phyloP scores from a whole-genome alignment of 1,284 basidiomycete species.

The Moesziomyces sp. region DNA sequence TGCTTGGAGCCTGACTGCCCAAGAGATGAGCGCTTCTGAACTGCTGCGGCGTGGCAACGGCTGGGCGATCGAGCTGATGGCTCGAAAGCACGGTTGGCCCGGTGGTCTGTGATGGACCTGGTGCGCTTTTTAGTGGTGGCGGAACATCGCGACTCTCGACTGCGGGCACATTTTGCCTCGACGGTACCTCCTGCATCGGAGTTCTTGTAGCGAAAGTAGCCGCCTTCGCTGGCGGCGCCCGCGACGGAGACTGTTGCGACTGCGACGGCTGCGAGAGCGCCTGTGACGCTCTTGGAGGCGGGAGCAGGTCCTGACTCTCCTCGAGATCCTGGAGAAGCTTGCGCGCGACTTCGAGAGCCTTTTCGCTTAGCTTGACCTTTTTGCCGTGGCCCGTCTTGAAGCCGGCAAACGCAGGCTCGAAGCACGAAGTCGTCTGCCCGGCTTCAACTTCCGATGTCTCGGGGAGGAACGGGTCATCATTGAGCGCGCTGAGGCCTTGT shows the following conservation, averaged over 20 bases:
- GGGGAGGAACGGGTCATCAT: not conserved
- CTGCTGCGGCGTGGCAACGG: conserved; percentile 20
- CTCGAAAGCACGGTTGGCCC: conserved; percentile 1
- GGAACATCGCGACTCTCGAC: not conserved
- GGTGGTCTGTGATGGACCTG: not conserved
- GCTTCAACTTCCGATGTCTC: conserved; percentile 2
- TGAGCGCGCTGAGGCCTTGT: not conserved
- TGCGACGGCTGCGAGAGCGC: conserved; percentile 14
- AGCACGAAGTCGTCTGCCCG: conserved; percentile 32
- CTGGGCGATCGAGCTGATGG: conserved; percentile 9
- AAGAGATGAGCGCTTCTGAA: conserved; percentile 5
- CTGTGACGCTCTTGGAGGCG: conserved; percentile 4
- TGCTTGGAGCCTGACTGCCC: conserved; percentile 6
- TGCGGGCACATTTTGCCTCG: conserved; percentile 4
- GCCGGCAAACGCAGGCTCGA: conserved; percentile 32
- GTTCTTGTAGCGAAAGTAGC: not conserved
- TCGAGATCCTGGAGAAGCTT: conserved; percentile 34
- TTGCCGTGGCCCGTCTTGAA: conserved; percentile 33
- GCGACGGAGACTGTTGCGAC: conserved; percentile 9
- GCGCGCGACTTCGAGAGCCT: conserved; percentile 26
- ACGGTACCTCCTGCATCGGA: conserved; percentile 27
- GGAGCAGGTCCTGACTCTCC: conserved; percentile 12
- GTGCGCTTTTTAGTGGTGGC: not conserved
- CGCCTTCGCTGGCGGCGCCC: not conserved
- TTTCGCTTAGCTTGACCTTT: conserved; percentile 31